Evolutionary conservation across 371 early-diverging fungal species (phyloP).

Genomic region (Zopfochytrium polystomum): DNA sequence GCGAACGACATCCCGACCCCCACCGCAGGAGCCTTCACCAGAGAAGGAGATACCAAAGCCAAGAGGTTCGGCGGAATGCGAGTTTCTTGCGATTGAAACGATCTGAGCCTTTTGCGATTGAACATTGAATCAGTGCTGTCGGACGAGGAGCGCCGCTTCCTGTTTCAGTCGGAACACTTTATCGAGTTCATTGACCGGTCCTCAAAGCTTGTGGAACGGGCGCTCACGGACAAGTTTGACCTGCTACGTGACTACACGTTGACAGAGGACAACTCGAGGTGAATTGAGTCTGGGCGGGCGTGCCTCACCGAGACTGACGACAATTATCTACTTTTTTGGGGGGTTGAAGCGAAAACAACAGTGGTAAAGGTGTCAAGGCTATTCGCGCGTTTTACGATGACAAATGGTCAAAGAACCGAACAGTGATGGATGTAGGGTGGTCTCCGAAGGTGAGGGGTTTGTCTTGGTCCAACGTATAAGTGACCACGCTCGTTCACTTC

Average conservation of each 20-base stretch:
- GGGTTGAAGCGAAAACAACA: slow-evolving; percentile 52
- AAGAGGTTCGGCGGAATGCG: neutral
- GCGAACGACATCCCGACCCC: neutral
- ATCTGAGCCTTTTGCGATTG: neutral
- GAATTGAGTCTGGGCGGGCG: slow-evolving; percentile 6
- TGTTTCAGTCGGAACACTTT: slow-evolving; percentile 74
- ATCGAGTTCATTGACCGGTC: slow-evolving; percentile 81
- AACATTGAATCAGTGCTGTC: slow-evolving; percentile 58
- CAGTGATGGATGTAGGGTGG: slow-evolving; percentile 90
- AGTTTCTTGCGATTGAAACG: neutral
- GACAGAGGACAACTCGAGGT: slow-evolving; percentile 14
- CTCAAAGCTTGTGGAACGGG: slow-evolving; percentile 85
- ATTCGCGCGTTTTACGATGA: slow-evolving; percentile 77
- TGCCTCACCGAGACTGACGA: neutral
- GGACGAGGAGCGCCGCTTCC: slow-evolving; percentile 72
- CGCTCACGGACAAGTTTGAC: slow-evolving; percentile 86
- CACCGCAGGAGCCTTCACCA: neutral
- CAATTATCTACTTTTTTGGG: neutral
- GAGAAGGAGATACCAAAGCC: slow-evolving; percentile 4
- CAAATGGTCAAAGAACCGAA: slow-evolving; percentile 72
- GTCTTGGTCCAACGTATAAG: neutral
- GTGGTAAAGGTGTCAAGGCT: slow-evolving; percentile 69
- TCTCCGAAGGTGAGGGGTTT: slow-evolving; percentile 67
- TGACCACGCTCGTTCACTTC: neutral
- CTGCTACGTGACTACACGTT: slow-evolving; percentile 89